Percentiles rank a stretch among this genome's conserved stretches.
Evolutionary conservation across 1,139 yeast genomes (phyloP).

Genomic region (Protomyces arabidopsidicola): DNA sequence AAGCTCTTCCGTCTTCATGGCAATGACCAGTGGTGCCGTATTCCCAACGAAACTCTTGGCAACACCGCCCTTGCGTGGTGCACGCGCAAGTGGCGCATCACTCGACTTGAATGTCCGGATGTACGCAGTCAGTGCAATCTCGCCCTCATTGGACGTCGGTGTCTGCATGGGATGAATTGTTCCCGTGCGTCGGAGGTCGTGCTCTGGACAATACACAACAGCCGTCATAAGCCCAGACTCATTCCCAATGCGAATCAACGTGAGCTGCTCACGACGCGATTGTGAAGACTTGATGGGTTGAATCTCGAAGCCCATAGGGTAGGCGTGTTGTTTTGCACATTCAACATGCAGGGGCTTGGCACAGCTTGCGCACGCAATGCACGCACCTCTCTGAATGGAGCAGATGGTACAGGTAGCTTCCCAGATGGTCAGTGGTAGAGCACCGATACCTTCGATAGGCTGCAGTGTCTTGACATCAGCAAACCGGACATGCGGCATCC

Average conservation of each 20-base stretch:
- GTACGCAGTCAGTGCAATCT: slow-evolving; percentile 16
- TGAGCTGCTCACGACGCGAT: slow-evolving; percentile 33
- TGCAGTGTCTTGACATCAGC: slow-evolving; percentile 45
- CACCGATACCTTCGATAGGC: slow-evolving; percentile 43
- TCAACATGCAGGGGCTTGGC: slow-evolving; percentile 31
- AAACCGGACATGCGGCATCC: slow-evolving; percentile 46
- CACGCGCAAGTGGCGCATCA: background rate
- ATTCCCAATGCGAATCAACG: slow-evolving; percentile 42
- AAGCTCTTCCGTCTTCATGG: background rate
- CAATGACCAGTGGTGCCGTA: background rate
- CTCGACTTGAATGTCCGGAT: slow-evolving; percentile 16
- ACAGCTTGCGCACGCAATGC: slow-evolving; percentile 47
- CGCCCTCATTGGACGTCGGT: slow-evolving; percentile 1
- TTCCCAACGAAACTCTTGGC: background rate
- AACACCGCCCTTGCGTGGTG: background rate
- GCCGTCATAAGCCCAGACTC: slow-evolving; percentile 40
- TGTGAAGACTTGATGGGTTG: slow-evolving; percentile 32
- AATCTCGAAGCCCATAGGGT: slow-evolving; percentile 30
- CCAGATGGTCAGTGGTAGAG: slow-evolving; percentile 36
- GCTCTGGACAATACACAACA: slow-evolving; percentile 38
- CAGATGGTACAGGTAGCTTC: slow-evolving; percentile 45
- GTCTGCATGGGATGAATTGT: slow-evolving; percentile 25
- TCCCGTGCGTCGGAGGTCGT: slow-evolving; percentile 30
- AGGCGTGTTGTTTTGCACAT: slow-evolving; percentile 20
- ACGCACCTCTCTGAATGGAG: slow-evolving; percentile 43